phyloP scores from a whole-genome alignment of 257 asterid genomes.

The Fraxinus cuspidata region DNA sequence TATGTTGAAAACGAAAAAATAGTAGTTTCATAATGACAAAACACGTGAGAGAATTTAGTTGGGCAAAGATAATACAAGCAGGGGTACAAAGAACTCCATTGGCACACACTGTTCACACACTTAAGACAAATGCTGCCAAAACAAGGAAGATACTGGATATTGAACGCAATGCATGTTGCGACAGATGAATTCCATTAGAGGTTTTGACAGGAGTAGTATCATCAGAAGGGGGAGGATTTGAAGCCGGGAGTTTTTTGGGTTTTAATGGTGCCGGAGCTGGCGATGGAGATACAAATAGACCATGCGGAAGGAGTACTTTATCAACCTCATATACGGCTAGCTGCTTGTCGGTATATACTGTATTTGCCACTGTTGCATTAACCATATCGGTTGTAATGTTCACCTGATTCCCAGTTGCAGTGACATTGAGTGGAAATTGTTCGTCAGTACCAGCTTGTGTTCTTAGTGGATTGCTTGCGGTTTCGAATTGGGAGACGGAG shows the following conservation, averaged over 20 bases:
- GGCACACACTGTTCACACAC: neutral
- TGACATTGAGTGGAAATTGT: slow-evolving; percentile 46
- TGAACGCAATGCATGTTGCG: slow-evolving; percentile 8
- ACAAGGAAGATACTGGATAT: slow-evolving; percentile 13
- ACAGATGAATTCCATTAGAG: slow-evolving; percentile 28
- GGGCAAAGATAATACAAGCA: neutral
- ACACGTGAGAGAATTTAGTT: neutral
- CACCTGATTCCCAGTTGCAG: slow-evolving; percentile 40
- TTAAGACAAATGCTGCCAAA: slow-evolving; percentile 24
- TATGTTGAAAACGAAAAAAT: no score
- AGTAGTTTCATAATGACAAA: neutral
- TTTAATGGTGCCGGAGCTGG: slow-evolving; percentile 57
- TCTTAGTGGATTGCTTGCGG: slow-evolving; percentile 43
- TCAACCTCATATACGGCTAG: slow-evolving; percentile 58
- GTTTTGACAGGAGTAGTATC: slow-evolving; percentile 21
- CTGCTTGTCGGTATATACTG: slow-evolving; percentile 46
- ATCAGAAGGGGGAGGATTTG: slow-evolving; percentile 12
- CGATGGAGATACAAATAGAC: slow-evolving; percentile 43
- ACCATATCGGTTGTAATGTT: slow-evolving; percentile 54
- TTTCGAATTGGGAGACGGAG: slow-evolving; percentile 38
- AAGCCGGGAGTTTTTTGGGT: slow-evolving; percentile 24
- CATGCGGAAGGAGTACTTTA: slow-evolving; percentile 48
- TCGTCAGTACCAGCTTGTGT: slow-evolving; percentile 52
- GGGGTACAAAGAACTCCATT: neutral
- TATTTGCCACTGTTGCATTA: slow-evolving; percentile 44